Conservation (phyloP, 148 eudicot species). For the Polygonum aviculare region DNA sequence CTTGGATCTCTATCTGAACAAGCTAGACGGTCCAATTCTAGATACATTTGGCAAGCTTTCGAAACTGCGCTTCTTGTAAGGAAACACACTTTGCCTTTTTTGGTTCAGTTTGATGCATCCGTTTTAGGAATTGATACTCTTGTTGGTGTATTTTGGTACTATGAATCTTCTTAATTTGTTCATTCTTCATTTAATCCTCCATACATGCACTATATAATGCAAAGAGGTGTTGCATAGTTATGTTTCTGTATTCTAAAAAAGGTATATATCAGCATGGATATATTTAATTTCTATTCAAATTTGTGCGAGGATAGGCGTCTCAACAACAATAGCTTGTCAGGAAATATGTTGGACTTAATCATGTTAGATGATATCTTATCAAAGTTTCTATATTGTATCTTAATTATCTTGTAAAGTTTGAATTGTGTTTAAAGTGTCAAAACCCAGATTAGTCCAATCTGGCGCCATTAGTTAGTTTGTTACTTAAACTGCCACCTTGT, state of each 20-base stretch:
- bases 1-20: slow-evolving; percentile 30
- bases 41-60: slow-evolving; percentile 21
- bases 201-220: no score
- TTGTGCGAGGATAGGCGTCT: slow-evolving; percentile 23
- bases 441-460: no score
- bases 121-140: neutral
- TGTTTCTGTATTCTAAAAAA: no score
- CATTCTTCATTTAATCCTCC: no score
- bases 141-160: neutral
- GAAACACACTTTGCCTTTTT: neutral
- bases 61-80: slow-evolving; percentile 22
- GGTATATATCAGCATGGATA: no score
- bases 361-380: no score
- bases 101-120: neutral
- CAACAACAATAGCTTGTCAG: slow-evolving; percentile 28
- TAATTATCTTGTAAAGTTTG: no score
- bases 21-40: slow-evolving; percentile 21
- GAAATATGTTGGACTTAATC: neutral
- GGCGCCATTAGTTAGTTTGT: no score
- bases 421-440: no score
- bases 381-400: no score
- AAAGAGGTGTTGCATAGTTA: no score
- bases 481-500: no score
- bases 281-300: neutral
- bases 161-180: neutral